Evolutionary conservation across 1,284 basidiomycete genomes (phyloP), one percentile per base, ranked within the genome.

Genomic region (Coniferiporia weirii): DNA sequence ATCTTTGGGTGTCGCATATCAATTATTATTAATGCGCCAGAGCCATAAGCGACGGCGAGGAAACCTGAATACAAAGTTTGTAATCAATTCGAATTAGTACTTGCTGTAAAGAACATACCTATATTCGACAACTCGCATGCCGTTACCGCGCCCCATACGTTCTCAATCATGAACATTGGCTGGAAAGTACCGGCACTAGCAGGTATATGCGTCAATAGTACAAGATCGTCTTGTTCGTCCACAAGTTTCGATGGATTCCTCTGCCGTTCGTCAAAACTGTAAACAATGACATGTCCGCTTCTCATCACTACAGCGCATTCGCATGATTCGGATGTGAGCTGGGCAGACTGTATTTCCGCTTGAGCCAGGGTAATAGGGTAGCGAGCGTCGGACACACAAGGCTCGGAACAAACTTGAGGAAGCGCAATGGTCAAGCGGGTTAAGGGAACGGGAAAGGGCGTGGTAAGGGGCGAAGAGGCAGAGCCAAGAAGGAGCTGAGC

Each of bases 1-100:
- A 93, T 74, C 7, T 77, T 76, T 0, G 89, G 89, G 0, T 81
- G 85, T 22, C 89, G 79, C 77, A 92, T 78, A 67, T 93, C 87
- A 17, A 92, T 69, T 35, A 93, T 72, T 22, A 81, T 73, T 17
- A 93, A 61, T 1, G 79, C 76, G 2, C 83, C 84, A 55, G 80
- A 79, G 4, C 71, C 69, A 67, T 87, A 91, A 1, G 85, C 82
- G 1, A 85, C 76, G 0, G 90, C 87, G 43, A 91, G 72, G 68
- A 94, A 91, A 2, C 91, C 91, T 90, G 64, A 34, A 9, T 55
- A 44, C 49, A 54, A 36, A 43, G 36, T 19, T 19, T 38, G 17
- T 40, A n/a, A 54, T 46, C n/a, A 6, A 1, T 38, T 12, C 2
- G n/a, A 40, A 32, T 27, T 17, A 6, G n/a, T 15, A 40, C 4